Evolutionary conservation across 139 green algal species (phyloP), one percentile per base, ranked within the genome.

Genomic region (Nannochloris sp.): DNA sequence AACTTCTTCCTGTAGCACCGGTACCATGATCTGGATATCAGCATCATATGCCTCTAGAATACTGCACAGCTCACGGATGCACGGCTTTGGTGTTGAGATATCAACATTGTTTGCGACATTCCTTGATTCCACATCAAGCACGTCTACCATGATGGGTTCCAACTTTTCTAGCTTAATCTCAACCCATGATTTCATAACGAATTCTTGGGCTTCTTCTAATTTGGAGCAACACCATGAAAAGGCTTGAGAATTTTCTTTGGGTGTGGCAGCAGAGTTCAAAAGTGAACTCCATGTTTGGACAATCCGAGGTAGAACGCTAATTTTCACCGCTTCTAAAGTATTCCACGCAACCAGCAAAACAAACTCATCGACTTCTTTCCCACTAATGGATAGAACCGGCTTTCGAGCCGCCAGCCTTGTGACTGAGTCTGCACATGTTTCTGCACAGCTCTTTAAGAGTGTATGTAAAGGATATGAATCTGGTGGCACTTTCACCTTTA

Each of bases 221-320:
- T 21, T 53, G n/a, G 16, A 25, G 15, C 46, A 53, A 24, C 46
- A 53, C 46, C 46, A 53, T 53, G 16, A 25, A 21, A 53, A 53
- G n/a, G 46, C n/a, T 53, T 53, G 18, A 53, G 46, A 19, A 53
- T 53, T 53, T 9, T 53, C n/a, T 53, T 53, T 21, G 16, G 46
- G 18, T 53, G 46, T 25, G 6, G n/a, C n/a, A 25, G 18, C 46
- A 5, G 46, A 53, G 46, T 21, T 25, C 15, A 53, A 21, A 53
- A 53, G 46, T 25, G n/a, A 19, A 21, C 46, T 19, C 46, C 46
- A 53, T 24, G 18, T 21, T 53, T 53, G 16, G 16, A 53, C 46
- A 25, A 53, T 25, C n/a, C 15, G 16, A 24, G 46, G 46, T 19
- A 53, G n/a, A 5, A 21, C 46, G 16, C n/a, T 19, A 24, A 21